These are phyloP conservation scores for Chytriomyces confervae DNA, from an alignment of 192 early-diverging fungal species.

Conservation along the genomic window DNA sequence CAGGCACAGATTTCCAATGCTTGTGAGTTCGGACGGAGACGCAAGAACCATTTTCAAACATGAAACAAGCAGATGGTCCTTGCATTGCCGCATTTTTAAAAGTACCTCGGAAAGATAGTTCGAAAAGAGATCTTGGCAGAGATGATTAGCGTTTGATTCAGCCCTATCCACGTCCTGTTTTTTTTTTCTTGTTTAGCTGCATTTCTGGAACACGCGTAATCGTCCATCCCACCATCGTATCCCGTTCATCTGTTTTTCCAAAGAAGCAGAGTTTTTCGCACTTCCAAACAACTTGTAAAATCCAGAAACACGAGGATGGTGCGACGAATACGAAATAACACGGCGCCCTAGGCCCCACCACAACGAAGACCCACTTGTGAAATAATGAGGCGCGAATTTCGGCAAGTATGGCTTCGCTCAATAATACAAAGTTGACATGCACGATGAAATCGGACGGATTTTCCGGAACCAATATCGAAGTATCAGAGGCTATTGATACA, in stretches of 20 bases:
- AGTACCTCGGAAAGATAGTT: constrained; percentile 66
- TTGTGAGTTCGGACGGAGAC: constrained; percentile 62
- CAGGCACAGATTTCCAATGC: constrained; percentile 52
- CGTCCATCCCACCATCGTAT: background rate
- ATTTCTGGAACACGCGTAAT: too few relatives aligned
- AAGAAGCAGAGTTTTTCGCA: constrained; percentile 50
- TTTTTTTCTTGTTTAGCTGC: too few relatives aligned
- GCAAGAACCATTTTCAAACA: constrained; percentile 70
- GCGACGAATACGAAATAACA: constrained; percentile 57
- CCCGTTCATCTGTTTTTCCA: background rate
- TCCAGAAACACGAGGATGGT: constrained; percentile 71
- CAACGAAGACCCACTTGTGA: constrained; percentile 63
- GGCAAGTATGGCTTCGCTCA: constrained; percentile 60
- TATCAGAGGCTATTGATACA: constrained; percentile 50
- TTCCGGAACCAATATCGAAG: constrained; percentile 56
- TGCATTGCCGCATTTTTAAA: constrained; percentile 66
- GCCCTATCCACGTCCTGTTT: background rate
- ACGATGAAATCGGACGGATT: constrained; percentile 70
- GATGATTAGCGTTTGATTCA: constrained; percentile 31
- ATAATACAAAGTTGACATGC: constrained; percentile 72
- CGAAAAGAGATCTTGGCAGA: constrained; percentile 50
- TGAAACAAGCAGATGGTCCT: constrained; percentile 75
- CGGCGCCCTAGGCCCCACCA: constrained; percentile 57
- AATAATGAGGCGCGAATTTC: constrained; percentile 47
- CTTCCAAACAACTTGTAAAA: constrained; percentile 71